Percentiles rank a stretch among this genome's conserved stretches.
Evolutionary conservation across 768 basidiomycete genomes (phyloP).

Genomic region (Mycena filopes): DNA sequence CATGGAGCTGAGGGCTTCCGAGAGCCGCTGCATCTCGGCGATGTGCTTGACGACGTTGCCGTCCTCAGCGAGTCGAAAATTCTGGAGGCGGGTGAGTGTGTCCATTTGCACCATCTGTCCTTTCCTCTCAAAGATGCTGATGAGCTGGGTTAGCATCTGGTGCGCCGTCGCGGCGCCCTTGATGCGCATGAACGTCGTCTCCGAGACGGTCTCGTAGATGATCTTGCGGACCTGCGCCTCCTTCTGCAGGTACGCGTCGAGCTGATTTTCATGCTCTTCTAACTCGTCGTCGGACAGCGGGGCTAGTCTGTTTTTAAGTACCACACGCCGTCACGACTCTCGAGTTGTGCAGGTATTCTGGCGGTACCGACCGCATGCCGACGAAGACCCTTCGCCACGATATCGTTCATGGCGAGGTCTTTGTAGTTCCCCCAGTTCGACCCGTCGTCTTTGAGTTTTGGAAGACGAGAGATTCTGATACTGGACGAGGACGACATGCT

Average conservation of each 20-base stretch:
- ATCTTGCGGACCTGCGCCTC: constrained; percentile 38
- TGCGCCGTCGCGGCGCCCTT: constrained; percentile 34
- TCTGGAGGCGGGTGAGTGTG: constrained; percentile 35
- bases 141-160: constrained; percentile 36
- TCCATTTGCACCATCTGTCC: constrained; percentile 33
- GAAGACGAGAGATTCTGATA: constrained; percentile 35
- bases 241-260: constrained; percentile 37
- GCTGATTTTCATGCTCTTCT: constrained; percentile 29
- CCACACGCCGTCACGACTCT: constrained; percentile 25
- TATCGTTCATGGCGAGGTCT: constrained; percentile 34
- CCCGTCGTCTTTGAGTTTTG: constrained; percentile 39
- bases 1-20: constrained; percentile 39
- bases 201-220: constrained; percentile 39
- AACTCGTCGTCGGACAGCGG: constrained; percentile 33
- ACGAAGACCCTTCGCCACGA: constrained; percentile 39
- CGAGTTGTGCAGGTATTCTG: constrained; percentile 29
- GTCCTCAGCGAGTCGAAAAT: constrained; percentile 29
- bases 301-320: constrained; percentile 11
- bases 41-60: constrained; percentile 20
- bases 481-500: background rate
- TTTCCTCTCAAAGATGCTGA: constrained; percentile 36
- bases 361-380: constrained; percentile 38
- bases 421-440: constrained; percentile 45
- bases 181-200: constrained; percentile 36
- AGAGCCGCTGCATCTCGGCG: constrained; percentile 35